These are phyloP conservation scores for Calocybe cyanea DNA, from an alignment of 768 basidiomycete genomes.

Conservation along the genomic window DNA sequence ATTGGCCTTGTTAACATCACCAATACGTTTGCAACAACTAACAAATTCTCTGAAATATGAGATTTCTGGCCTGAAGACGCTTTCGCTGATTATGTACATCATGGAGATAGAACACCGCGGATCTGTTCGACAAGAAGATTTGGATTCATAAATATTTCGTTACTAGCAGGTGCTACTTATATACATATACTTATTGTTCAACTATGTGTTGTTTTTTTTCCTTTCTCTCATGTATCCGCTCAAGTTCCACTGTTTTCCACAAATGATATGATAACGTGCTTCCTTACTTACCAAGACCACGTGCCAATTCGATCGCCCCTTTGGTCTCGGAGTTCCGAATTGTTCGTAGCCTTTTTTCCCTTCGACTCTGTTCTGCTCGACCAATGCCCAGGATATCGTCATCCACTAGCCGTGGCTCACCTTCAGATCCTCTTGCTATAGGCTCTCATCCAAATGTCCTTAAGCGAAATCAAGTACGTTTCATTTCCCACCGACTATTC, in stretches of 20 bases:
- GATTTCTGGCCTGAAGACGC: slow-evolving; percentile 3
- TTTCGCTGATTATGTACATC: slow-evolving; percentile 3
- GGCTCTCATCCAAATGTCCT: slow-evolving; percentile 42
- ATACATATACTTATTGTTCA: too few relatives aligned
- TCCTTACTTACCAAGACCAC: too few relatives aligned
- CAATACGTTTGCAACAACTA: slow-evolving; percentile 29
- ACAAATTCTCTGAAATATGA: slow-evolving; percentile 28
- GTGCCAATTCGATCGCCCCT: slow-evolving; percentile 11
- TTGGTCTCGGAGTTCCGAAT: background rate
- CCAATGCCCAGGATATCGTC: slow-evolving; percentile 37
- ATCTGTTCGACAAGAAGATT: too few relatives aligned
- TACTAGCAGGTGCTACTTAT: too few relatives aligned
- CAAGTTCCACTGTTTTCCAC: too few relatives aligned
- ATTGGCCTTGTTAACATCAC: slow-evolving; percentile 44
- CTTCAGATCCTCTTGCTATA: slow-evolving; percentile 23
- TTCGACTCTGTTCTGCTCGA: background rate
- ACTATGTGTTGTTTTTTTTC: too few relatives aligned
- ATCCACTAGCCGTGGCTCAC: slow-evolving; percentile 21
- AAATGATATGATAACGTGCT: too few relatives aligned
- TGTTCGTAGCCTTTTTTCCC: background rate
- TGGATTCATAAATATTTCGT: too few relatives aligned
- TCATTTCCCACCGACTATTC: slow-evolving; percentile 4
- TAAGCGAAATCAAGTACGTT: slow-evolving; percentile 48
- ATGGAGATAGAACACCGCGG: background rate
- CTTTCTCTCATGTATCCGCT: too few relatives aligned